Base-by-base conservation (phyloP, 78 protist species). In the Pelomyxa schiedti region DNA sequence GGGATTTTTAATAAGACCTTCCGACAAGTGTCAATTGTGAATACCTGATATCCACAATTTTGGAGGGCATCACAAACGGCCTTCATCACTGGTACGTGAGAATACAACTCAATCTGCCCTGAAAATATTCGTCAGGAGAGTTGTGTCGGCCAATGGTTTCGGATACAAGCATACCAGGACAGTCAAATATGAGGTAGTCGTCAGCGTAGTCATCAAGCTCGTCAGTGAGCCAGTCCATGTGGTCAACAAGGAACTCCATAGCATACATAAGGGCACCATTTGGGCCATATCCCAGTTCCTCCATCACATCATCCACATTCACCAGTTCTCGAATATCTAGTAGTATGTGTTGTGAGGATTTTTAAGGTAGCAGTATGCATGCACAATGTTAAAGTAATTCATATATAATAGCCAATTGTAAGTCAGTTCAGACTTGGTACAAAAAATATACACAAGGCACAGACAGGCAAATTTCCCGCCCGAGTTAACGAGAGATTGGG, bases 231-330 rank as follows among this genome's bases (percentile, higher is more conserved):
- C 96, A 95, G n/a, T 66, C 87, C 39, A 79, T 3, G 77, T 95
- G 86, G 26, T 83, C 87, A 39, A 87, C 6, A 8, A 96, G 76
- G 42, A 69, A 91, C 87, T 97, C 99, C 90, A 97, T 83, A 39
- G 94, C 89, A 72, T 79, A 93, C 28, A 97, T 70, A 1, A 97
- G 88, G 0, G 96, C 98, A 0, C 99, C 99, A 74, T 97, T 97
- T 0, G 99, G 99, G 1, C 99, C 99, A 8, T 77, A 81, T 22
- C 72, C 40, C n/a, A 91, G 52, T 74, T 78, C 97, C 29, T 93
- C 97, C 88, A 93, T 85, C 9, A 87, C 98, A 1, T 97, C 98
- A 5, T 79, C 92, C 0, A 91, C 82, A 1, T 86, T 39, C 36
- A 97, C 81, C 22, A 95, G 80, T 39, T 97, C 95, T 39, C 98